Evolutionary conservation across 2,329 filamentous ascomycete genomes (phyloP).

Genomic region (Zymoseptoria pseudotritici): DNA sequence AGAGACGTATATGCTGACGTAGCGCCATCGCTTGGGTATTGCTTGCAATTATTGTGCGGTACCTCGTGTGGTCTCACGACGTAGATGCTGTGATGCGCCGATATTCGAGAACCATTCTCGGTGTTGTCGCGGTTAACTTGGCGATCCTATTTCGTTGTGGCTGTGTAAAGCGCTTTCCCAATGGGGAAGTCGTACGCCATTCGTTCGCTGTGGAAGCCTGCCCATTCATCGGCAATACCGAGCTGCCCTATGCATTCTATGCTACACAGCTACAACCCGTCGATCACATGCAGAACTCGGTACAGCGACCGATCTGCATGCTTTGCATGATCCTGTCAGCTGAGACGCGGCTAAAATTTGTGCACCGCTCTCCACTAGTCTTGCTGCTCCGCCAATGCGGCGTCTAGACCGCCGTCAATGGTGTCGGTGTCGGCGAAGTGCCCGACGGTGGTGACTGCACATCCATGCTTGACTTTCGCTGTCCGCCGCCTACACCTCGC

Average conservation of each 20-base stretch:
- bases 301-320: neutral
- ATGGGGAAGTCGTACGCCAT: neutral
- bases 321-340: neutral
- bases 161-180: neutral
- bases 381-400: neutral
- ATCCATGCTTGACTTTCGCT: constrained; percentile 50
- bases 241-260: neutral
- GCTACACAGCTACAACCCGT: neutral
- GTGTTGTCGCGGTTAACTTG: neutral
- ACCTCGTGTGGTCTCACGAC: neutral
- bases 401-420: neutral
- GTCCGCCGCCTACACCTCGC: constrained; percentile 24
- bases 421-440: constrained; percentile 7
- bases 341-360: neutral
- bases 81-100: neutral
- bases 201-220: neutral
- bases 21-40: neutral
- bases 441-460: constrained; percentile 25
- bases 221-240: neutral
- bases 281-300: neutral
- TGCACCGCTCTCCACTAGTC: neutral
- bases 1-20: neutral
- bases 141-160: neutral
- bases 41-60: neutral
- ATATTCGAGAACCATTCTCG: neutral